phyloP scores from a whole-genome alignment of 2,329 filamentous ascomycete species.

The Penicillium sp. region DNA sequence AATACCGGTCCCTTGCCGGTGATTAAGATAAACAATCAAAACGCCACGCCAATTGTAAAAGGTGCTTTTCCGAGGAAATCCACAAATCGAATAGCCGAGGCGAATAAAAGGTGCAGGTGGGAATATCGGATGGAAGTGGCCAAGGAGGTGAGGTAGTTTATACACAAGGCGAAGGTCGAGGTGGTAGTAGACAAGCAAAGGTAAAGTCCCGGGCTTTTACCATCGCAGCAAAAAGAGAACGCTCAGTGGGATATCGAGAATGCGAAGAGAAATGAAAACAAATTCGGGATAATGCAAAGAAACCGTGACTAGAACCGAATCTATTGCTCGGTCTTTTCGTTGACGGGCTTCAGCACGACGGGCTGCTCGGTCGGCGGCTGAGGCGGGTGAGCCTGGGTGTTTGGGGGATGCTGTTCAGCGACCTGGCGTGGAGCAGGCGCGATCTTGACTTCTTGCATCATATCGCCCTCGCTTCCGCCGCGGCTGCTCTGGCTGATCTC shows the following conservation, averaged over 20 bases:
- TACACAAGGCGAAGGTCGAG: background rate
- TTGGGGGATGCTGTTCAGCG: constrained; percentile 22
- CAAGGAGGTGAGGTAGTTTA: background rate
- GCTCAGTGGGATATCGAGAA: constrained; percentile 27
- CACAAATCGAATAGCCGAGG: too few relatives aligned
- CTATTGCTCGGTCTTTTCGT: constrained; percentile 21
- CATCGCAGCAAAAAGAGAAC: constrained; percentile 16
- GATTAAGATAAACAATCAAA: too few relatives aligned
- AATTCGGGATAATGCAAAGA: too few relatives aligned
- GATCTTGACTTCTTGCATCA: constrained; percentile 31
- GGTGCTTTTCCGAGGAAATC: too few relatives aligned
- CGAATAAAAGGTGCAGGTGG: background rate
- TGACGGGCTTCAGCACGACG: constrained; percentile 12
- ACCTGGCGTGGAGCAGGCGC: constrained; percentile 28
- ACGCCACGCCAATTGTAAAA: too few relatives aligned
- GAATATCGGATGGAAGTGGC: constrained; percentile 1
- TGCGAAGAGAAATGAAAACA: constrained; percentile 9
- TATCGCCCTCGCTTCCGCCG: constrained; percentile 27
- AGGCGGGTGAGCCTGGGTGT: constrained; percentile 6
- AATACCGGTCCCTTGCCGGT: too few relatives aligned
- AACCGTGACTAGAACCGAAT: background rate
- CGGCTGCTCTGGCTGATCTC: constrained; percentile 28
- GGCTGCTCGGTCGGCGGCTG: constrained; percentile 10
- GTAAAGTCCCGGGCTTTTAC: constrained; percentile 22
- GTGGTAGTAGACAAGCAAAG: constrained; percentile 7